Conservation (phyloP, 1,284 basidiomycete species). For the Microbotryum silenes-acaulis region DNA sequence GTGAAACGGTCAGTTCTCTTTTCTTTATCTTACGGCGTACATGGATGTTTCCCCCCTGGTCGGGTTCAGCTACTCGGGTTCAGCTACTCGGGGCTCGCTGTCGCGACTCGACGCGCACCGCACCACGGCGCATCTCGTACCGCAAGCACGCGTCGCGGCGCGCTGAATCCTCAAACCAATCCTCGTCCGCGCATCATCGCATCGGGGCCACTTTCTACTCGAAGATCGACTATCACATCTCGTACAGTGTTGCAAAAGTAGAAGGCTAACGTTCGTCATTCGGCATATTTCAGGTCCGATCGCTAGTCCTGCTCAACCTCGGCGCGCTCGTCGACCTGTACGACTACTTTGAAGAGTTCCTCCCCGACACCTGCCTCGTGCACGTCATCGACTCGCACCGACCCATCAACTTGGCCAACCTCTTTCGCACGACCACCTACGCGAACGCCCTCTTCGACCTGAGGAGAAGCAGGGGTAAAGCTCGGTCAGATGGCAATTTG, state of each 20-base stretch:
- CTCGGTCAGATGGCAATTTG: constrained; percentile 34
- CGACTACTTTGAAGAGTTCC: constrained; percentile 41
- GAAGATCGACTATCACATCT: background rate
- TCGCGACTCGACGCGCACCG: no score
- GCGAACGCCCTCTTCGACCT: constrained; percentile 39
- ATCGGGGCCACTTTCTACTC: background rate
- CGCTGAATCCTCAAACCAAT: no score
- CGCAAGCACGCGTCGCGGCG: no score
- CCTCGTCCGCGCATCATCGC: no score
- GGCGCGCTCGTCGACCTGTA: constrained; percentile 81
- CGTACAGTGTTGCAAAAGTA: no score
- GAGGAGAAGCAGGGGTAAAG: constrained; percentile 33
- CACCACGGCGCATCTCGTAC: no score
- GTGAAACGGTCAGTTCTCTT: constrained; percentile 56
- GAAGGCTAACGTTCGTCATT: no score
- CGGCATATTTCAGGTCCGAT: constrained; percentile 59
- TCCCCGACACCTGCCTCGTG: constrained; percentile 50
- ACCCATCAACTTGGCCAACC: constrained; percentile 80
- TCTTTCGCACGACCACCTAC: constrained; percentile 51
- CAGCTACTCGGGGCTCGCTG: no score
- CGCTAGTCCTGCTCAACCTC: constrained; percentile 85
- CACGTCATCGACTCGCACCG: constrained; percentile 93
- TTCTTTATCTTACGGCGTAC: no score
- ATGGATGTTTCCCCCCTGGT: no score
- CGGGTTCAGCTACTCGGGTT: no score